Evolutionary conservation across 768 basidiomycete genomes (phyloP), one percentile per base, ranked within the genome.

Genomic region (Leccinum ochraceum): DNA sequence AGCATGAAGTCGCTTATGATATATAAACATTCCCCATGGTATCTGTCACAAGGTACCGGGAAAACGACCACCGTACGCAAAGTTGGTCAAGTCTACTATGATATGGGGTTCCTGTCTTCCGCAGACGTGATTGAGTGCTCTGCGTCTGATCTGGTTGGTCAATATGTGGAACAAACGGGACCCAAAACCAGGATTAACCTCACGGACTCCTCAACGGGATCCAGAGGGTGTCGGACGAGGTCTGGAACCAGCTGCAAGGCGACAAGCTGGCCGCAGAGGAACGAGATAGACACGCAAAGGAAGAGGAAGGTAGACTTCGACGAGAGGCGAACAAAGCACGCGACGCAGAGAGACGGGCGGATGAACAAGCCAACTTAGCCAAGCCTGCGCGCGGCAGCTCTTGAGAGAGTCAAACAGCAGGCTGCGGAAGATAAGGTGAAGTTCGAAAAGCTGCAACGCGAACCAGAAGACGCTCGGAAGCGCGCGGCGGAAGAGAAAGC

Each of bases 121-220:
- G 26, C 65, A 2, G 79, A 86, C n/a, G 86, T 90, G 44, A 68
- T 82, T 7, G 88, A 90, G 68, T 86, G 86, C 68, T 88, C 88
- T 0, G 87, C 86, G 0, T 80, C 87, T 2, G 89, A 90, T 62
- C 77, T 90, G 34, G 83, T 89, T 1, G 89, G 84, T 1, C 78
- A 88, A 65, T 89, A 84, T 54, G 82, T 89, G 9, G 88, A 88
- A 6, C 87, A 89, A 0, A 89, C 88, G 0, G 88, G 87, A 0
- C 87, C 86, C 0, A 88, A 88, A 70, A 86, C 85, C 1, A 77
- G 73, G 63, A 77, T 7, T 22, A 20, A 58, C 28, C 39, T 52
- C 34, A 20, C 49, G 63, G 3, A 64, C 20, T 0, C 64, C 20
- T 0, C 64, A 57, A 24, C 78, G 83, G 22, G 86, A 87, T 68